Base-by-base conservation (phyloP, 2,329 filamentous ascomycete genomes). In the Xylariaceae sp. region DNA sequence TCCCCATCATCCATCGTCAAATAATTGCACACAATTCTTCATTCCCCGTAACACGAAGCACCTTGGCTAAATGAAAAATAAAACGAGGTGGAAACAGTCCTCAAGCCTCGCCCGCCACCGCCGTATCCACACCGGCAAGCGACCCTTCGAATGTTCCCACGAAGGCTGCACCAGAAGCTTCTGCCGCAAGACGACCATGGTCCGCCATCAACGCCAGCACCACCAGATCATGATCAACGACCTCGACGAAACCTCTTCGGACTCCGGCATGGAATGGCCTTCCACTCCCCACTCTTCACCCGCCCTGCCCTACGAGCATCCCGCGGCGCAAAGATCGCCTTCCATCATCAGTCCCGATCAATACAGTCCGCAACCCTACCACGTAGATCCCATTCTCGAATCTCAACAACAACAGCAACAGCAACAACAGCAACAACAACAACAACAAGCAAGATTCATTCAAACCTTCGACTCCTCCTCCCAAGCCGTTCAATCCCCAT, bases 161-260 rank as follows among this genome's bases (percentile, higher is more conserved):
- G 75, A 81, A 40, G 81, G 81, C 34, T 86, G 84, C 65, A 68
- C 79, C 37, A 86, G 85, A 71, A 85, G 85, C 68, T 88, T 88
- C 68, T 88, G 85, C 70, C 78, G 85, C 52, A 88, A 88, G 69
- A 87, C 84, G 4, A 87, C 84, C 53, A 84, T 85, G 82, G 80
- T 86, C 52, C 86, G 86, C 70, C 83, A 85, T 66, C 81, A 85
- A 65, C 74, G 81, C 50, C 75, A 81, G 30, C 82, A 80, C 1
- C 81, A 85, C 65, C 80, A 84, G 63, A 77, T 80, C 59, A 77
- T 75, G 77, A 41, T 78, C 79, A 19, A 19, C 51, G 80, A 84
- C 62, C 65, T 76, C 42, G 80, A 80, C 62, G 79, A 81, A 64
- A 79, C 72, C 67, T 76, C 74, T 34, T 83, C 77, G 27, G 79